Evolutionary conservation across 495 filamentous ascomycete genomes (phyloP).

Genomic region (Letharia lupina): DNA sequence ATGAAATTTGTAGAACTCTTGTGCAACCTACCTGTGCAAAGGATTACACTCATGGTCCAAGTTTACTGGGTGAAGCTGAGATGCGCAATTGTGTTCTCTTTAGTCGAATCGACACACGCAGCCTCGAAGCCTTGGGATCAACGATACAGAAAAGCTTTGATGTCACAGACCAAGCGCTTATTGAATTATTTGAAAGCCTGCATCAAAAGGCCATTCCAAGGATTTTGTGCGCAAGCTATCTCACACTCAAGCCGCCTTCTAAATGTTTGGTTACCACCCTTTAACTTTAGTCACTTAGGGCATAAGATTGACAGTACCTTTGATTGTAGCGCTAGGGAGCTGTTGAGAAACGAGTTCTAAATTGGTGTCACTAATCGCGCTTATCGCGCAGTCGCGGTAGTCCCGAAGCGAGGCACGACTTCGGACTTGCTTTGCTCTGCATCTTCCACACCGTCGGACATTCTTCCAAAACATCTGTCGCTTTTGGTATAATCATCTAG

Average conservation of each 20-base stretch:
- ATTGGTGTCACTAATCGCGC: not conserved
- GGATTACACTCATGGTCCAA: conserved; percentile 69
- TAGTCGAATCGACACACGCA: not conserved
- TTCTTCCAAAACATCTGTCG: not conserved
- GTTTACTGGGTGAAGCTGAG: not conserved
- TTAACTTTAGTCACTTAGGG: not conserved
- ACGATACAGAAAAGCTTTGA: not conserved
- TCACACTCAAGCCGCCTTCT: not conserved
- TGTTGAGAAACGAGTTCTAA: too few species aligned
- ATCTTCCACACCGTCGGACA: not conserved
- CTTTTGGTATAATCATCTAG: not conserved
- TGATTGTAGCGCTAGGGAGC: too few species aligned
- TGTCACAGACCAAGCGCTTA: not conserved
- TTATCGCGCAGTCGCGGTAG: not conserved
- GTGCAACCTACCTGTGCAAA: conserved; percentile 59
- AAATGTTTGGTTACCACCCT: not conserved
- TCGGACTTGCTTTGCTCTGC: not conserved
- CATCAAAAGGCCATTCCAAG: not conserved
- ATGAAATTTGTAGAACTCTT: conserved; percentile 26
- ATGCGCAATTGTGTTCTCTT: not conserved
- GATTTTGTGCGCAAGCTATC: not conserved
- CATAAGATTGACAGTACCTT: not conserved
- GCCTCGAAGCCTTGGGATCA: not conserved
- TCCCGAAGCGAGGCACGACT: not conserved
- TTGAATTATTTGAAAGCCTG: not conserved